These are phyloP conservation scores for Bryoerythrophyllum caledonicum DNA, from an alignment of 225 moss, liverwort and hornwort species.

Conservation along the genomic window DNA sequence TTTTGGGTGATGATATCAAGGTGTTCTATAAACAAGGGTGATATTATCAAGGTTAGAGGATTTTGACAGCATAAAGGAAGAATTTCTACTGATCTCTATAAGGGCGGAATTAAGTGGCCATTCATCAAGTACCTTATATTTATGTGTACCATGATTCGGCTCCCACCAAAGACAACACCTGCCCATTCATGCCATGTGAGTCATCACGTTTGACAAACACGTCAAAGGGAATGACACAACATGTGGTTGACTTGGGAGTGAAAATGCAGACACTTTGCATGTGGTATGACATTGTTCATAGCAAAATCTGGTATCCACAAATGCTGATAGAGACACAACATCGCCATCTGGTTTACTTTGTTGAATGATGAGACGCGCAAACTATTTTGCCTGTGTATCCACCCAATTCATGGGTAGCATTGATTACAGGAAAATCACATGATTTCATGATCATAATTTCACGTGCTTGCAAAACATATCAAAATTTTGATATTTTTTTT, in stretches of 20 bases:
- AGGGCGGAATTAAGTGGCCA: neutral
- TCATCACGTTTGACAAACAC: neutral
- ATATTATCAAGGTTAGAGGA: no score
- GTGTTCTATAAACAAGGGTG: no score
- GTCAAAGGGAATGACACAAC: neutral
- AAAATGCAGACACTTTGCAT: neutral
- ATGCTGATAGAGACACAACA: neutral
- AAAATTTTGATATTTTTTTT: no score
- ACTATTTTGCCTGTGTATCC: neutral
- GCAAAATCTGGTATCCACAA: neutral
- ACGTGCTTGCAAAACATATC: no score
- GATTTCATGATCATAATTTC: neutral
- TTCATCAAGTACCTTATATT: neutral
- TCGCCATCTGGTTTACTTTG: neutral
- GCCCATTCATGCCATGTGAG: neutral
- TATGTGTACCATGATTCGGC: neutral
- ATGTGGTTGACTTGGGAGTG: slow-evolving; percentile 6
- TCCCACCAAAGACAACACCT: neutral
- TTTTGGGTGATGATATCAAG: no score
- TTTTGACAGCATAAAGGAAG: no score
- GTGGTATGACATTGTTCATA: neutral
- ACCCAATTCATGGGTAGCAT: neutral
- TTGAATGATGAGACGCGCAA: neutral
- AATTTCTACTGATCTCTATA: no score
- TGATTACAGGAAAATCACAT: neutral